Conservation (phyloP, 2,329 filamentous ascomycete genomes). For the Monosporascus sp. region DNA sequence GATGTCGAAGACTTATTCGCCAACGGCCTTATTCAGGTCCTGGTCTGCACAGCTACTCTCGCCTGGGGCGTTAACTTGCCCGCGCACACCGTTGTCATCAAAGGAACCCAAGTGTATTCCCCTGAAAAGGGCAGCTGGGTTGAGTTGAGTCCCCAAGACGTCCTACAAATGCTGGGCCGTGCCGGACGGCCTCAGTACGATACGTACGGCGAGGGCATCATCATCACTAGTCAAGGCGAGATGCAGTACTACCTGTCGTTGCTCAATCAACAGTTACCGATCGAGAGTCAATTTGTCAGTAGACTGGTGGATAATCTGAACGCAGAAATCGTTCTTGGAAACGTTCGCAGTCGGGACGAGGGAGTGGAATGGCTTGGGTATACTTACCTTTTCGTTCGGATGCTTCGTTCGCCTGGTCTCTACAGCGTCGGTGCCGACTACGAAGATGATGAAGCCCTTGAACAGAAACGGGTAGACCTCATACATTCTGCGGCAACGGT, state of each 20-base stretch:
- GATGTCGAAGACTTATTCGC: constrained; percentile 94
- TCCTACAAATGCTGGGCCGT: constrained; percentile 97
- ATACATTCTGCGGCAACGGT: constrained; percentile 89
- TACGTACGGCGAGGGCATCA: constrained; percentile 96
- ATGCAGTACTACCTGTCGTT: constrained; percentile 97
- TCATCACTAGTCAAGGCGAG: constrained; percentile 92
- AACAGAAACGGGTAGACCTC: constrained; percentile 96
- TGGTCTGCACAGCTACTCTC: constrained; percentile 95
- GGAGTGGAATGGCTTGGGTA: constrained; percentile 99
- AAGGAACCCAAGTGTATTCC: constrained; percentile 96
- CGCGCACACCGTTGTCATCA: constrained; percentile 97
- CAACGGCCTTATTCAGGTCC: constrained; percentile 85
- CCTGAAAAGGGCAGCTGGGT: constrained; percentile 99
- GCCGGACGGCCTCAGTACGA: constrained; percentile 95
- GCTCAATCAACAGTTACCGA: constrained; percentile 94
- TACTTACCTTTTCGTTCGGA: constrained; percentile 95
- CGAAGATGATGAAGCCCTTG: constrained; percentile 82
- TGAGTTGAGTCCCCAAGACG: constrained; percentile 93
- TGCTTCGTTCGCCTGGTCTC: constrained; percentile 89
- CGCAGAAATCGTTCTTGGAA: constrained; percentile 91
- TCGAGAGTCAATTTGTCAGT: constrained; percentile 93
- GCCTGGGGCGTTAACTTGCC: constrained; percentile 99
- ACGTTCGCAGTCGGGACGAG: constrained; percentile 85
- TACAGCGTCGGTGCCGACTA: constrained; percentile 97
- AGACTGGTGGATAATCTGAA: constrained; percentile 94